Percentiles rank a stretch among this genome's conserved stretches.
Conservation (phyloP, 257 asterid species). For the Verbena officinalis region DNA sequence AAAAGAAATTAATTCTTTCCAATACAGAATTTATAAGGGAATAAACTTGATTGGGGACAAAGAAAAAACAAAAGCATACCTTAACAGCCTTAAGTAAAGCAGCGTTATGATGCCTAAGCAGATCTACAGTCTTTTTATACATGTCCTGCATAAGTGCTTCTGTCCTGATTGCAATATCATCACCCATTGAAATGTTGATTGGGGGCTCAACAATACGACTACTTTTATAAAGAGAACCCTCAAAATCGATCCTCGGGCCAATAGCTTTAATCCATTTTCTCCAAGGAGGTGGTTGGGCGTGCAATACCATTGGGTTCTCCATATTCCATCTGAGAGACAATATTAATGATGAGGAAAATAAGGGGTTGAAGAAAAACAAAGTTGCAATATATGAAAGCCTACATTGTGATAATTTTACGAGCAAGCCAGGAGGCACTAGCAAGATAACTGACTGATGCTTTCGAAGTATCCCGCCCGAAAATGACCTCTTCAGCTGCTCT, state of each 20-base stretch:
- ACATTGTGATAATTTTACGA: constrained; percentile 91
- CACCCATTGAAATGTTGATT: constrained; percentile 76
- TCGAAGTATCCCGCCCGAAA: constrained; percentile 86
- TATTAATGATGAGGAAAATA: neutral
- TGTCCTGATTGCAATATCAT: constrained; percentile 75
- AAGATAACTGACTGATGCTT: constrained; percentile 85
- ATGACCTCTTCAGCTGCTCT: constrained; percentile 98
- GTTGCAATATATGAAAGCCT: constrained; percentile 35
- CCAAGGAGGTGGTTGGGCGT: constrained; percentile 98
- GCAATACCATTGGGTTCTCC: constrained; percentile 86
- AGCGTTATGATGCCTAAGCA: constrained; percentile 77
- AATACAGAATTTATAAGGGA: too few relatives aligned
- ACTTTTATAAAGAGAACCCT: constrained; percentile 83
- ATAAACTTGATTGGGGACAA: too few relatives aligned
- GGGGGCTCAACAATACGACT: constrained; percentile 77
- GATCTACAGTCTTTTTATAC: constrained; percentile 65
- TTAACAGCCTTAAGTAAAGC: constrained; percentile 87
- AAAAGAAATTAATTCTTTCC: too few relatives aligned
- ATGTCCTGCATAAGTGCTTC: constrained; percentile 70
- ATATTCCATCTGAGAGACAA: constrained; percentile 72
- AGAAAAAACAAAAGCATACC: constrained; percentile 41
- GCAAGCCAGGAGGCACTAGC: constrained; percentile 99
- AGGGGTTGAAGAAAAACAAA: constrained; percentile 1
- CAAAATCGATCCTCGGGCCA: constrained; percentile 92
- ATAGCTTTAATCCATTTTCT: constrained; percentile 64